Evolutionary conservation across 441 rosid genomes (phyloP).

Genomic region (Jatropha podagrica): DNA sequence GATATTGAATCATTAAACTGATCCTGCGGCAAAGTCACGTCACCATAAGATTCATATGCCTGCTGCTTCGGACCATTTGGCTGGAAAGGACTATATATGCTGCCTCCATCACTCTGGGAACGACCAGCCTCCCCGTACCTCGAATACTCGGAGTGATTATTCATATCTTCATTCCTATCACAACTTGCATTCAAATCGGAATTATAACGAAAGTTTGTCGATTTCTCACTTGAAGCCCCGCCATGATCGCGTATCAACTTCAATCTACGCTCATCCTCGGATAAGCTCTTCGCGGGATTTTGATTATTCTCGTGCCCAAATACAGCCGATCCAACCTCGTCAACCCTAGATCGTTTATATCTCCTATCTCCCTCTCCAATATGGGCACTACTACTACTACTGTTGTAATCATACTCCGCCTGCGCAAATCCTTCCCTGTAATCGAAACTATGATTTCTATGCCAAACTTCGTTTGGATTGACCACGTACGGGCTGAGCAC

Average conservation of each 20-base stretch:
- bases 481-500: conserved; percentile 13
- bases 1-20: background rate
- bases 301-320: conserved; percentile 9
- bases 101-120: background rate
- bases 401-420: conserved; percentile 21
- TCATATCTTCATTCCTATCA: conserved; percentile 8
- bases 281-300: conserved; percentile 13
- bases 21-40: background rate
- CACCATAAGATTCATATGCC: conserved; percentile 6
- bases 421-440: conserved; percentile 15
- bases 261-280: conserved; percentile 72
- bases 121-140: background rate
- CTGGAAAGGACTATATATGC: conserved; percentile 19
- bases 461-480: conserved; percentile 34
- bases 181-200: background rate
- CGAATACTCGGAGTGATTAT: background rate
- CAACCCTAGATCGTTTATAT: conserved; percentile 72
- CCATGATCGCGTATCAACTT: conserved; percentile 88
- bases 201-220: background rate
- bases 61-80: conserved; percentile 7
- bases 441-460: conserved; percentile 32
- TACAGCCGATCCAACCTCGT: conserved; percentile 34
- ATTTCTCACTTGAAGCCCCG: conserved; percentile 16
- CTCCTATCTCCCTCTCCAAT: conserved; percentile 51
- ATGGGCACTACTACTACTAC: conserved; percentile 25